Evolutionary conservation across 2,329 filamentous ascomycete genomes (phyloP), one percentile per base, ranked within the genome.

Genomic region (Aspergillus sp.): DNA sequence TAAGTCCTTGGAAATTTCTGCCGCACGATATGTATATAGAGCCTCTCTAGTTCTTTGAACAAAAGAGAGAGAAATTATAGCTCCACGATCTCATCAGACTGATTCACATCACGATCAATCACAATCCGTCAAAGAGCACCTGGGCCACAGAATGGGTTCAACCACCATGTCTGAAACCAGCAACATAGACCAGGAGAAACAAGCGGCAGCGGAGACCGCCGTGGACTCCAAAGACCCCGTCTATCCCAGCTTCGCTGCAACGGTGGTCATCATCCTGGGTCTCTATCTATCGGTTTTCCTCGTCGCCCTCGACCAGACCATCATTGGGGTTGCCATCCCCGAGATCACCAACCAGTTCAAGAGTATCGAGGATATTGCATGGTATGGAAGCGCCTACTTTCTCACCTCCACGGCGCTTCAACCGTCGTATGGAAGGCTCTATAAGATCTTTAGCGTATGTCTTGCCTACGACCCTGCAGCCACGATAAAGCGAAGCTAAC

Each of bases 301-400:
- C 30, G 62, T 65, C 8, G 62, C 61, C 0, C 54, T 65, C 3
- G 62, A 64, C 17, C 59, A 61, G 33, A 42, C 40, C 17, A 42
- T 42, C 19, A 17, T 42, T n/a, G 40, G 40, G 16, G 19, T 20
- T 2, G 62, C 62, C n/a, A 59, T 63, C n/a, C 62, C 62, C 14
- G 33, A 51, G 41, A 64, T 64, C 24, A 59, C 61, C 11, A 55
- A 56, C 36, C 51, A 63, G 32, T 64, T 63, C 51, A 54, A 63
- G 16, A 50, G 54, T 9, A 50, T 61, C 2, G 77, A 78, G 2
- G 83, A 86, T 55, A 81, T 86, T 51, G 82, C 82, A 47, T 86
- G 83, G 83, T 86, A 86, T 64, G 82, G 80, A 4, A 82, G 80
- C 35, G 77, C 81, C 14, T 68, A 63, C 33, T 53, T 68, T 20